A percentile compares a stretch with the other conserved stretches of the same genome.
Conservation (phyloP, 805 yeast species). For the Pichia scutulata region DNA sequence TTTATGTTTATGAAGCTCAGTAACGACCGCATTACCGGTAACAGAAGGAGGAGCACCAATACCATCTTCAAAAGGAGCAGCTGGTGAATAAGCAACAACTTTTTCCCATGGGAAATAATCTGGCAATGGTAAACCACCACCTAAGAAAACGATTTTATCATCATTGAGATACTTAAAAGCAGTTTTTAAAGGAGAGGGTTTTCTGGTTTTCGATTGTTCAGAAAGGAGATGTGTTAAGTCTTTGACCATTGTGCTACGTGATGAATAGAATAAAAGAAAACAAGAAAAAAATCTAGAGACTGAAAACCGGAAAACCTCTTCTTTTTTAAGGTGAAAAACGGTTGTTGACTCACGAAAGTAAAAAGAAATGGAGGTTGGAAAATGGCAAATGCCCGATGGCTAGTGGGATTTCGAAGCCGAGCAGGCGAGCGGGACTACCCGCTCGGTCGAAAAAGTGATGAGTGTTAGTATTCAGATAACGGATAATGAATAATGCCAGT, state of each 20-base stretch:
- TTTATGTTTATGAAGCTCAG: slow-evolving; percentile 33
- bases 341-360: neutral
- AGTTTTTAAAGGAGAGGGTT: slow-evolving; percentile 71
- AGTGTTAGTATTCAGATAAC: neutral
- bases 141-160: slow-evolving; percentile 79
- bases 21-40: slow-evolving; percentile 30
- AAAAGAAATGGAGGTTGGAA: neutral
- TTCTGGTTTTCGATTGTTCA: slow-evolving; percentile 68
- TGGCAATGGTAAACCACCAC: slow-evolving; percentile 91
- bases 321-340: neutral
- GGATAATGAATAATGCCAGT: neutral
- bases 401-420: neutral
- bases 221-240: slow-evolving; percentile 73
- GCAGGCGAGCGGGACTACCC: neutral
- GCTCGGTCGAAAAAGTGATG: neutral
- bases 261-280: neutral
- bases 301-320: neutral
- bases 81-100: slow-evolving; percentile 61
- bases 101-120: slow-evolving; percentile 90
- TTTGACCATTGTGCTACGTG: slow-evolving; percentile 26
- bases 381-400: neutral
- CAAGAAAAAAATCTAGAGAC: neutral
- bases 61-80: slow-evolving; percentile 74
- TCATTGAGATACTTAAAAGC: slow-evolving; percentile 70
- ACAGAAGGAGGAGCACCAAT: slow-evolving; percentile 53